Conservation (phyloP, 148 eudicot species). For the Arctostaphylos glauca region DNA sequence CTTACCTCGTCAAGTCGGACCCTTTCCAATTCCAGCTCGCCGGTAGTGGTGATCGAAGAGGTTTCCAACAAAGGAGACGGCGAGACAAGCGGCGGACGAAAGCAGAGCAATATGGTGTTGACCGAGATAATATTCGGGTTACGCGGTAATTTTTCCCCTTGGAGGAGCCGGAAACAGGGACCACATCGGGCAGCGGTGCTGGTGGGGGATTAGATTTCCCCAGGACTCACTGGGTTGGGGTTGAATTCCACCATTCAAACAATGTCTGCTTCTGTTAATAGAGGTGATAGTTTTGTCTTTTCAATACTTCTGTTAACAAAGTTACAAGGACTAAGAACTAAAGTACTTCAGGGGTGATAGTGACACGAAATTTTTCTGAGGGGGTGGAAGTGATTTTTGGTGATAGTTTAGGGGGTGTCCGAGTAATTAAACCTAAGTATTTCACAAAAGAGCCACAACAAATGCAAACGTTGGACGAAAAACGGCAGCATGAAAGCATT, state of each 20-base stretch:
- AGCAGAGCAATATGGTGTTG: slow-evolving; percentile 29
- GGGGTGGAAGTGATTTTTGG: too few species aligned
- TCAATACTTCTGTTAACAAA: too few species aligned
- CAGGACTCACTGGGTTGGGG: slow-evolving; percentile 83
- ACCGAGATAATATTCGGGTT: slow-evolving; percentile 27
- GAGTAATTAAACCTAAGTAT: neutral
- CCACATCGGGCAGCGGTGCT: neutral
- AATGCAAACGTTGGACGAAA: neutral
- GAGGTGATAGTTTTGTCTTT: too few species aligned
- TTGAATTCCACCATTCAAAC: slow-evolving; percentile 40
- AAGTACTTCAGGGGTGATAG: too few species aligned
- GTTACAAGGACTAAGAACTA: too few species aligned
- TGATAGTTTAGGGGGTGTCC: too few species aligned
- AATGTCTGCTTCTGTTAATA: too few species aligned
- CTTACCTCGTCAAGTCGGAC: slow-evolving; percentile 50
- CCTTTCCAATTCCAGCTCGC: slow-evolving; percentile 70
- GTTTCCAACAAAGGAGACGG: slow-evolving; percentile 41
- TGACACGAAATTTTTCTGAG: too few species aligned
- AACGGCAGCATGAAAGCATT: neutral
- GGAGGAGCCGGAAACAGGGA: slow-evolving; percentile 29
- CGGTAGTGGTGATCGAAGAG: slow-evolving; percentile 46
- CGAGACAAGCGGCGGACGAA: slow-evolving; percentile 18
- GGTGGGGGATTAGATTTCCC: slow-evolving; percentile 29
- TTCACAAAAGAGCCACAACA: neutral
- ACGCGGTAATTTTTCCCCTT: slow-evolving; percentile 89